phyloP scores from a whole-genome alignment of 2,329 filamentous ascomycete species.

The Thelonectria discophora region DNA sequence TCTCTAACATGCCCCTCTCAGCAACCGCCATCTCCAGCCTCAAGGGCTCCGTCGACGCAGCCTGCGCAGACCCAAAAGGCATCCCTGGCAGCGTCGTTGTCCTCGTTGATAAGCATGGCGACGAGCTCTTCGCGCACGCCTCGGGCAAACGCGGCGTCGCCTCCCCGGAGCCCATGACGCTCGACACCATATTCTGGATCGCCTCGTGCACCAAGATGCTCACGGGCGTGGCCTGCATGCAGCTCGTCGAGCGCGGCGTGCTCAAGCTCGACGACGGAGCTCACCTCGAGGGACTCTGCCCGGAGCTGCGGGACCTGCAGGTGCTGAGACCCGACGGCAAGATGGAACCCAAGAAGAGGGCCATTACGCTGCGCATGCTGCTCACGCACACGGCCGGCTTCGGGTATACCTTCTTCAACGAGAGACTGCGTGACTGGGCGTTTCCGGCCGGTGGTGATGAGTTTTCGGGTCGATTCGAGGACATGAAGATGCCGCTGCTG shows the following conservation, averaged over 20 bases:
- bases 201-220: constrained; percentile 68
- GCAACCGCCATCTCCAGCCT: constrained; percentile 27
- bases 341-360: constrained; percentile 54
- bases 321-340: constrained; percentile 53
- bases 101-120: constrained; percentile 57
- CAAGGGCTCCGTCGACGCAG: constrained; percentile 47
- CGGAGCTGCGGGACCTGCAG: constrained; percentile 58
- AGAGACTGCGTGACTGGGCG: constrained; percentile 56
- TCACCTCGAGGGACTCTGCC: constrained; percentile 57
- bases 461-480: constrained; percentile 62
- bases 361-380: constrained; percentile 67
- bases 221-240: constrained; percentile 62
- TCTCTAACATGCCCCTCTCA: constrained; percentile 31
- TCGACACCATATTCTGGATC: constrained; percentile 69
- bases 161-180: constrained; percentile 61
- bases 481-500: constrained; percentile 63
- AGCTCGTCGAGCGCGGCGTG: constrained; percentile 62
- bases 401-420: constrained; percentile 64
- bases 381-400: constrained; percentile 65
- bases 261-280: constrained; percentile 58
- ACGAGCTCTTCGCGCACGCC: constrained; percentile 58
- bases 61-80: constrained; percentile 49
- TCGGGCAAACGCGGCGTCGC: constrained; percentile 56
- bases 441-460: constrained; percentile 64
- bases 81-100: constrained; percentile 58